A percentile compares a stretch with the other conserved stretches of the same genome.
phyloP scores from a whole-genome alignment of 2,329 filamentous ascomycete genomes.

The Monilinia fructigena region DNA sequence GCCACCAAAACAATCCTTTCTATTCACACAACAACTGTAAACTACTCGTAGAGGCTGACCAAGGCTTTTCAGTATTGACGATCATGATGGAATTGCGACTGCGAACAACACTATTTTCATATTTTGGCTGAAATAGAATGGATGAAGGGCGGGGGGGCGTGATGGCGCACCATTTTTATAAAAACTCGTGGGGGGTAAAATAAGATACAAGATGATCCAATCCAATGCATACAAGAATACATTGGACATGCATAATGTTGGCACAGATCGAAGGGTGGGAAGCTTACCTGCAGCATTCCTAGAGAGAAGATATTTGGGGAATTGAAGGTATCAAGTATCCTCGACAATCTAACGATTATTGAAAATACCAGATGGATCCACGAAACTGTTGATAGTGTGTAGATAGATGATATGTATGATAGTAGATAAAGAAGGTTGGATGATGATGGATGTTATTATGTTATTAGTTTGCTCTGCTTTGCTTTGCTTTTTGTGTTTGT shows the following conservation, averaged over 20 bases:
- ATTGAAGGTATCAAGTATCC: background rate
- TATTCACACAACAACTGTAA: background rate
- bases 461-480: too few relatives aligned
- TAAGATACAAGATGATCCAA: background rate
- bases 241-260: conserved; percentile 11
- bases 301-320: conserved; percentile 13
- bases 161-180: conserved; percentile 16
- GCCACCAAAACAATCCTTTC: conserved; percentile 7
- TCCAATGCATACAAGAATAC: background rate
- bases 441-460: too few relatives aligned
- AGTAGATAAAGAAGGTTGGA: too few relatives aligned
- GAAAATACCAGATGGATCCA: too few relatives aligned
- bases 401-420: too few relatives aligned
- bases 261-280: conserved; percentile 13
- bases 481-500: too few relatives aligned
- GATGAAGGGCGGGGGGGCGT: background rate
- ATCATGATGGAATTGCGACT: background rate
- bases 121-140: background rate
- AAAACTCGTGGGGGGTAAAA: conserved; percentile 9
- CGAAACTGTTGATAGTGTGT: too few relatives aligned
- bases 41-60: background rate
- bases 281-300: conserved; percentile 42
- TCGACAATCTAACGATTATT: background rate
- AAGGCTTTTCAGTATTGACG: background rate
- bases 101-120: background rate